These are phyloP conservation scores for Nicotiana tabacum DNA, from an alignment of 257 asterid genomes.

Conservation along the genomic window DNA sequence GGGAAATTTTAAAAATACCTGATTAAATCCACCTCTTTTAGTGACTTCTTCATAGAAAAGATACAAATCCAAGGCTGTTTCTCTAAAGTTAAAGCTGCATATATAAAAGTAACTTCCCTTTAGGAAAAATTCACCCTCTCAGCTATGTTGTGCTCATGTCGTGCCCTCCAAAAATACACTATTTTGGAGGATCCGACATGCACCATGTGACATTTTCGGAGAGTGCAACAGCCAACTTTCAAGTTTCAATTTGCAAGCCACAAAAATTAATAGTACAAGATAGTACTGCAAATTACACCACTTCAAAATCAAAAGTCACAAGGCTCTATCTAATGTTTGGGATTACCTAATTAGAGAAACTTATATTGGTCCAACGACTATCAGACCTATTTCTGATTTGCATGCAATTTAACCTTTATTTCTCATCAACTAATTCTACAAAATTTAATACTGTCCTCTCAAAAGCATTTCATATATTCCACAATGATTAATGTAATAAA, in stretches of 20 bases:
- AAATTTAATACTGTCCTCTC: background rate
- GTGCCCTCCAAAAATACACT: too few species aligned
- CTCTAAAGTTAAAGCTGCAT: slow-evolving; percentile 59
- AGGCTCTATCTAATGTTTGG: background rate
- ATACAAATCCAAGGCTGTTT: slow-evolving; percentile 53
- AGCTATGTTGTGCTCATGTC: background rate
- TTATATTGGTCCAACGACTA: background rate
- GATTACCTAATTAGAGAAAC: background rate
- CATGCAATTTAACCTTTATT: background rate
- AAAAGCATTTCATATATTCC: background rate
- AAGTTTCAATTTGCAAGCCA: background rate
- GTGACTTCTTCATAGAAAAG: slow-evolving; percentile 53
- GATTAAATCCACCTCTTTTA: slow-evolving; percentile 55
- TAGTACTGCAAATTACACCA: background rate
- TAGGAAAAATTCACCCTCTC: background rate
- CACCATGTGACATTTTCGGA: too few species aligned
- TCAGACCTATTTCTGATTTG: background rate
- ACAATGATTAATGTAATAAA: background rate
- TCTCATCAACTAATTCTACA: background rate
- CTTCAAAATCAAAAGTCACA: background rate
- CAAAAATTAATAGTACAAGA: background rate
- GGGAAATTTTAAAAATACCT: slow-evolving; percentile 24
- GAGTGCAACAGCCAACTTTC: background rate
- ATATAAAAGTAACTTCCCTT: background rate
- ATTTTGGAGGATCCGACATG: too few species aligned